Base-by-base conservation (phyloP, 257 asterid genomes). In the Lycium barbarum region DNA sequence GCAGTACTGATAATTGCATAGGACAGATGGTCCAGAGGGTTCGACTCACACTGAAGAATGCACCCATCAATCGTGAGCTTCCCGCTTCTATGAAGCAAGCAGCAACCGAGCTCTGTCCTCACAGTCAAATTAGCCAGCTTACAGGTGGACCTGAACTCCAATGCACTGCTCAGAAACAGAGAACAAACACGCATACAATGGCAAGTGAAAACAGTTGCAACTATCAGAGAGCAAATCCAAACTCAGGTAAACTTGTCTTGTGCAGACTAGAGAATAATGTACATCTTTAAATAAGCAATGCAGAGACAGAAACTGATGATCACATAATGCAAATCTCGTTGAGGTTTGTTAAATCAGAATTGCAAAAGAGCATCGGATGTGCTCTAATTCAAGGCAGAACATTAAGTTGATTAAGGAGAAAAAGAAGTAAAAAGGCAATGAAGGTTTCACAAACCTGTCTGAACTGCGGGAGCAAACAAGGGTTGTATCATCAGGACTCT, bases 1-100 rank as follows among this genome's bases (percentile, higher is more conserved):
- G 98, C 98, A 2, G 99, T 96, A 87, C 97, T 95, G 47, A 97
- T 97, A 81, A 97, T 95, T 80, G 99, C 98, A 86, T 97, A 91
- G 4, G 99, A 97, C 65, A 97, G 98, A 90, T 97, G 94, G 85
- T 97, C 99, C 89, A 95, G 86, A 49, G 98, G 98, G 84, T 97
- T 86, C 2, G 98, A 86, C 87, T 97, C 98, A 53, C 99, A 94
- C 87, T 93, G 99, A 85, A 95, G 98, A 84, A 97, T 88, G 83
- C 99, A 97, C 40, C 96, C 93, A 55, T 97, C 99, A 55, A 95
- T 85, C 4, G 94, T 97, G 74, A 97, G 92, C 92, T 91, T 92
- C 73, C 99, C 99, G 49, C 98, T 93, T 85, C 99, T 89, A 84
- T 97, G 99, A 86, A 97, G 97, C 76, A 97, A 89, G 88, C 99